Percentiles rank a stretch among this genome's conserved stretches.
phyloP scores from a whole-genome alignment of 495 filamentous ascomycete species.

The Penicillium arizonense region DNA sequence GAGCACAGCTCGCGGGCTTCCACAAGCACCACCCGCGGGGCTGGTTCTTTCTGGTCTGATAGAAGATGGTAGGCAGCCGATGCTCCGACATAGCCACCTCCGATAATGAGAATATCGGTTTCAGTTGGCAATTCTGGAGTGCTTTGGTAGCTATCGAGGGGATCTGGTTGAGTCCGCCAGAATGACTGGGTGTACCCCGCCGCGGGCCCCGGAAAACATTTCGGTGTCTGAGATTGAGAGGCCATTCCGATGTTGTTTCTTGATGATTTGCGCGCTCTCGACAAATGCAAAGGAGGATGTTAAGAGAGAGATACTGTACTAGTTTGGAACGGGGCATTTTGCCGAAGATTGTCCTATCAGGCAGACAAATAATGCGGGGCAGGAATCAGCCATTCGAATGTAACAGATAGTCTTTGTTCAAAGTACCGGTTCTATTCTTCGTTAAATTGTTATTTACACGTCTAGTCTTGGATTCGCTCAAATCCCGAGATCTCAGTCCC shows the following conservation, averaged over 20 bases:
- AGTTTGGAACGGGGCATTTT: too few species aligned
- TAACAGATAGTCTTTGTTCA: too few species aligned
- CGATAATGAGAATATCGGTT: conserved; percentile 66
- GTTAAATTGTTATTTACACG: too few species aligned
- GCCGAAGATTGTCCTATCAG: too few species aligned
- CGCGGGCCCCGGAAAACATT: conserved; percentile 10
- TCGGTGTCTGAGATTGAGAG: background rate
- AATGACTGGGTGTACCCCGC: conserved; percentile 61
- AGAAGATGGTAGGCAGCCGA: conserved; percentile 62
- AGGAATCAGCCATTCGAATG: too few species aligned
- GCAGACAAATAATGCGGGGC: too few species aligned
- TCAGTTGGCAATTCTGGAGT: conserved; percentile 44
- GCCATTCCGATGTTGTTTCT: background rate
- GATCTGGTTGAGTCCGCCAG: conserved; percentile 60
- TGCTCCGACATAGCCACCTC: conserved; percentile 68
- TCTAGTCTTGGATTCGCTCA: background rate
- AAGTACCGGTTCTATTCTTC: too few species aligned
- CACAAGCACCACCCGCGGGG: conserved; percentile 31
- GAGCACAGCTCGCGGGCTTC: conserved; percentile 44
- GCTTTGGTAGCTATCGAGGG: conserved; percentile 54
- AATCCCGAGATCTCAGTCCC: background rate
- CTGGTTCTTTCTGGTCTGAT: conserved; percentile 7
- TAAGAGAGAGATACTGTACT: too few species aligned
- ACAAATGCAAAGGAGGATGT: too few species aligned
- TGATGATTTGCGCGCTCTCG: too few species aligned